Conservation (phyloP, 1,139 yeast genomes). For the Blastobotrys arbuscula region DNA sequence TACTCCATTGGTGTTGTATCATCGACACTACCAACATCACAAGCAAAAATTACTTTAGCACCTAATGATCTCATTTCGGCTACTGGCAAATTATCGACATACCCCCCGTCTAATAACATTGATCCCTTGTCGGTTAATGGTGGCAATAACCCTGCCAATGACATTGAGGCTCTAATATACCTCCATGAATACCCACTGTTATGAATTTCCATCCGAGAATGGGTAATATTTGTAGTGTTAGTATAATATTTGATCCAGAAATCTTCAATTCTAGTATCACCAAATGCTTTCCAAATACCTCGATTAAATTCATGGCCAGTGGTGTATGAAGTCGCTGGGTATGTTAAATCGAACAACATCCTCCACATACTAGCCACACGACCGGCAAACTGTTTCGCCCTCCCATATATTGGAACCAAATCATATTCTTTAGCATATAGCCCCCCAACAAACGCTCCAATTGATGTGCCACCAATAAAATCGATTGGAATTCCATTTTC, state of each 20-base stretch:
- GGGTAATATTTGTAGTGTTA: conserved; percentile 94
- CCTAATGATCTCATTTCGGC: conserved; percentile 81
- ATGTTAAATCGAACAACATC: conserved; percentile 73
- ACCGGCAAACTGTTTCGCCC: conserved; percentile 80
- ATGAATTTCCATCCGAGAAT: conserved; percentile 92
- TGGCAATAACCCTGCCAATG: conserved; percentile 89
- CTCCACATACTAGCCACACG: conserved; percentile 86
- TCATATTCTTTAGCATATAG: conserved; percentile 89
- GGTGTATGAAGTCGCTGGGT: conserved; percentile 89
- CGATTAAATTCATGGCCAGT: conserved; percentile 97
- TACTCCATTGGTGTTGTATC: conserved; percentile 86
- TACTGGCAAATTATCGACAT: conserved; percentile 89
- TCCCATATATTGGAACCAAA: conserved; percentile 81
- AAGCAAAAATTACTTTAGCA: conserved; percentile 82
- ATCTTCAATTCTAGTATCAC: conserved; percentile 88
- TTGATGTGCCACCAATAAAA: conserved; percentile 92
- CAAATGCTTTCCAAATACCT: conserved; percentile 94
- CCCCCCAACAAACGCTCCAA: conserved; percentile 95
- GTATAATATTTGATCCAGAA: conserved; percentile 88
- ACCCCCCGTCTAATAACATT: conserved; percentile 94
- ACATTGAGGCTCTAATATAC: conserved; percentile 93
- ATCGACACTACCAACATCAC: conserved; percentile 96
- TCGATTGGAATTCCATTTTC: conserved; percentile 92
- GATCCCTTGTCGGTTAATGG: conserved; percentile 77
- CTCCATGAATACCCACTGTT: conserved; percentile 93